Evolutionary conservation across 257 asterid genomes (phyloP), one percentile per base, ranked within the genome.

Genomic region (Primulina eburnea): DNA sequence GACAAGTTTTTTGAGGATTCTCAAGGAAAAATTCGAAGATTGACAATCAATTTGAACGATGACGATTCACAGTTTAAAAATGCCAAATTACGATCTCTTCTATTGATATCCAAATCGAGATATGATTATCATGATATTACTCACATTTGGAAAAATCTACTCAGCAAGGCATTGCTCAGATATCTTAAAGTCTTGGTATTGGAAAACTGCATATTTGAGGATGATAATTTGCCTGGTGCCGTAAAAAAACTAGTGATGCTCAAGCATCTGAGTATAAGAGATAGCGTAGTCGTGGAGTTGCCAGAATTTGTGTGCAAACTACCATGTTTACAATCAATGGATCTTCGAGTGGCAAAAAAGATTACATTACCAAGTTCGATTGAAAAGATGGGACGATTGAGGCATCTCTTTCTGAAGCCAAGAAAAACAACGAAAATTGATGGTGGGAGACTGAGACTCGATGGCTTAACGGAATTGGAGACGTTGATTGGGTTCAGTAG

Each of bases 401-500:
- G 30, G 70, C 52, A 73, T 70, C 20, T 78, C 3, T 69, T 57
- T 20, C 57, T 68, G 38, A 11, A 28, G 7, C 5, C 21, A n/a
- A n/a, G n/a, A n/a, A n/a, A n/a, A n/a, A n/a, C n/a, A n/a, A n/a
- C 5, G 8, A 1, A 8, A 4, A n/a, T 0, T 2, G 35, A 17
- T 21, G 43, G 33, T 9, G 66, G 30, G 17, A 33, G 12, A 21
- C 10, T 75, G n/a, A 37, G 37, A 9, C 12, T 68, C 26, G 65
- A 69, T 63, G 70, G 75, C 38, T 30, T 69, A 20, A 30, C 21
- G 5, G 69, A 58, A 24, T 53, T 75, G 65, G 79, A 75, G 67
- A 70, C 59, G 0, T 7, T 75, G 5, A 4, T 11, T n/a, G 40
- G 28, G 29, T 11, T 65, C 59, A n/a, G 18, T 7, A 21, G 37